Percentiles rank a stretch among this genome's conserved stretches.
phyloP scores from a whole-genome alignment of 164 flowering plant genomes.

The Cinnamomum chago region DNA sequence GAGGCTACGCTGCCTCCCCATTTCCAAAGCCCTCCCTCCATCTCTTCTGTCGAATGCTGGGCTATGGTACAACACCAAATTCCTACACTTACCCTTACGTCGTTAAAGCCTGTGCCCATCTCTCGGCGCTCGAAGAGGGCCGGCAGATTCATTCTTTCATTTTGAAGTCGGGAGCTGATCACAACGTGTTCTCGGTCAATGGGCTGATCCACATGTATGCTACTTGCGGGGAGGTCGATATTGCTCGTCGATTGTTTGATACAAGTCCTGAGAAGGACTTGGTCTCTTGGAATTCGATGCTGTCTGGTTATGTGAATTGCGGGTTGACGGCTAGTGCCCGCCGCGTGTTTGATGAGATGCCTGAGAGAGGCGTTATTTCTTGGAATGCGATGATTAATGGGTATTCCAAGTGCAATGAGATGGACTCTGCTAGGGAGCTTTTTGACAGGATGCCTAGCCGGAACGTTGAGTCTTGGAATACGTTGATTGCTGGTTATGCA shows the following conservation, averaged over 20 bases:
- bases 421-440: slow-evolving; percentile 12
- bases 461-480: slow-evolving; percentile 16
- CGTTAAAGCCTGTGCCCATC: slow-evolving; percentile 13
- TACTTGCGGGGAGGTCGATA: slow-evolving; percentile 3
- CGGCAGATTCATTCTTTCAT: slow-evolving; percentile 9
- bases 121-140: slow-evolving; percentile 9
- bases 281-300: slow-evolving; percentile 16
- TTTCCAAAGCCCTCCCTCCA: slow-evolving; percentile 4
- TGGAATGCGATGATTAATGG: slow-evolving; percentile 18
- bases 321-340: slow-evolving; percentile 2
- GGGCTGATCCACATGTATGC: slow-evolving; percentile 18
- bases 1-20: slow-evolving; percentile 12
- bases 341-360: slow-evolving; percentile 8
- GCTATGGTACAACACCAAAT: background rate
- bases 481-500: slow-evolving; percentile 12
- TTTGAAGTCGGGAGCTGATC: slow-evolving; percentile 8
- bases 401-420: slow-evolving; percentile 5
- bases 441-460: slow-evolving; percentile 13
- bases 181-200: slow-evolving; percentile 10
- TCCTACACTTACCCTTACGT: slow-evolving; percentile 13
- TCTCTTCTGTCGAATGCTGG: slow-evolving; percentile 7
- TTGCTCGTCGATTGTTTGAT: slow-evolving; percentile 6
- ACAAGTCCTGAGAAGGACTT: slow-evolving; percentile 1
- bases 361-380: slow-evolving; percentile 9
- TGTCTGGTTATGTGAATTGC: slow-evolving; percentile 11